Evolutionary conservation across 1,284 basidiomycete species (phyloP).

Genomic region (Leccinum griseonigrum): DNA sequence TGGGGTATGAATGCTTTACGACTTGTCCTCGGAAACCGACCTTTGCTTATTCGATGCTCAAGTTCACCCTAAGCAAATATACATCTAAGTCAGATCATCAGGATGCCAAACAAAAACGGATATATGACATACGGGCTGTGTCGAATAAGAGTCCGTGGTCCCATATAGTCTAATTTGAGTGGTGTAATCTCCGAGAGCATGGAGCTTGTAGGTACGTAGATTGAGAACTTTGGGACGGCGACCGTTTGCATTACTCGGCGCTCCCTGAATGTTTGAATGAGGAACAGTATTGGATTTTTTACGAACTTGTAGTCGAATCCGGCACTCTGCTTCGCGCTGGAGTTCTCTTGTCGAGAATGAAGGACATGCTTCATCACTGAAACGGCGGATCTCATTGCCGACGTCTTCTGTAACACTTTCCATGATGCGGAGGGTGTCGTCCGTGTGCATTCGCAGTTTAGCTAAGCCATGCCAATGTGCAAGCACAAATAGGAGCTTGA

Average conservation of each 20-base stretch:
- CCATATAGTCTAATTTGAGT: not conserved
- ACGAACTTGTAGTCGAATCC: not conserved
- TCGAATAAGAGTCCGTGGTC: not conserved
- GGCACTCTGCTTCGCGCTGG: not conserved
- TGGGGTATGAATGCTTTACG: not conserved
- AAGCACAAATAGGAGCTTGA: not conserved
- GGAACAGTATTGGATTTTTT: not conserved
- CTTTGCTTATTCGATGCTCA: not conserved
- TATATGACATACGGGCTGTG: not conserved
- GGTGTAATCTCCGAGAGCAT: not conserved
- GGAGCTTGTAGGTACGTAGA: not conserved
- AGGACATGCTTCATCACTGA: not conserved
- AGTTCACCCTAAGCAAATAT: not conserved
- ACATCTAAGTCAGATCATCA: not conserved
- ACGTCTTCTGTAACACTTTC: not conserved
- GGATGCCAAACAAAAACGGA: not conserved
- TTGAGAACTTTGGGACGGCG: not conserved
- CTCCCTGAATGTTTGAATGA: not conserved
- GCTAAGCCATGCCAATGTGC: not conserved
- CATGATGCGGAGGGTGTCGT: not conserved
- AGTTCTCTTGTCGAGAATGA: not conserved
- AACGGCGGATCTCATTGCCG: not conserved
- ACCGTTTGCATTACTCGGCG: not conserved
- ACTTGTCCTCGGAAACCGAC: not conserved
- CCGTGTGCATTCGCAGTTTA: not conserved